Base-by-base conservation (phyloP, 2,329 filamentous ascomycete species). In the Zarea fungicola region DNA sequence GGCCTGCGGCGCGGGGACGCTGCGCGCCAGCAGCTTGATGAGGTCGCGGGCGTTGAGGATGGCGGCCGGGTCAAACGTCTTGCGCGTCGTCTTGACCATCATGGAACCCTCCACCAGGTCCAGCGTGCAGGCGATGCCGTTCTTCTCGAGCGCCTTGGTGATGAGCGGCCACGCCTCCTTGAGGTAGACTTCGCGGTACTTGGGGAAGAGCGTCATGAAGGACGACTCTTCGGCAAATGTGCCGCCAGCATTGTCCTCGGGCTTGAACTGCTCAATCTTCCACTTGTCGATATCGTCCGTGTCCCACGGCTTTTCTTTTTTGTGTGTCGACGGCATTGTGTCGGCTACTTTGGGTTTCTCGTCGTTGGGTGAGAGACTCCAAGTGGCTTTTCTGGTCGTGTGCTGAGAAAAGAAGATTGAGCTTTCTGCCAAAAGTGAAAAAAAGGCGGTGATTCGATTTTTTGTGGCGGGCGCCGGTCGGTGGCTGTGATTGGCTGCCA, bases 201-300 rank as follows among this genome's bases (percentile, higher is more conserved):
- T 96, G 55, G 93, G 93, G 64, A 97, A 97, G 6, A 97, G 74
- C 0, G 82, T 85, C 56, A 76, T 77, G 65, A 99, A 99, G 5
- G 87, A 90, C 1, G 89, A 96, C 72, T 97, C 93, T 68, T 99
- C 92, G 46, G 84, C 79, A 65, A 99, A 95, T 18, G 87, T 85
- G 56, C 93, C 93, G 48, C 81, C 89, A 26, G 73, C 70, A 69
- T 97, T 97, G 71, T 97, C 87, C 56, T 87, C 83, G 42, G 88
- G 80, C 35, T 83, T 92, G 71, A 97, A 97, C 23, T 83, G 71
- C 32, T 96, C 90, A 60, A 91, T 73, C 82, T 90, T 92, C 90
- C 90, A 97, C 68, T 96, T 95, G 72, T 97, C 92, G 56, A 97
- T 89, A 62, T 96, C 93, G 54, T 95, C 91, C 49, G 91, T 95